A percentile compares a stretch with the other conserved stretches of the same genome.
phyloP scores from a whole-genome alignment of 2,329 filamentous ascomycete genomes.

The Botryotinia convoluta region DNA sequence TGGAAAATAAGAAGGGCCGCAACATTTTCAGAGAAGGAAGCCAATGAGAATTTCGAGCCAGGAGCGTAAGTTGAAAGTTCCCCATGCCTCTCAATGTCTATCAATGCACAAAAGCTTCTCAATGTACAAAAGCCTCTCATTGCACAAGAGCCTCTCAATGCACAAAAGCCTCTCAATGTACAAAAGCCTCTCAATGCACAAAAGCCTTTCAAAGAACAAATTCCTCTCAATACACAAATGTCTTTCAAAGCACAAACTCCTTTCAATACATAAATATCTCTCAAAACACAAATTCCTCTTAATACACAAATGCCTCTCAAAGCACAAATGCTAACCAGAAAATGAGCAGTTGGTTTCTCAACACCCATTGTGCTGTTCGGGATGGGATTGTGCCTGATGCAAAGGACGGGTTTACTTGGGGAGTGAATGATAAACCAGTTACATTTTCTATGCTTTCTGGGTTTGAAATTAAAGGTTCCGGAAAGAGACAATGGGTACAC shows the following conservation, averaged over 20 bases:
- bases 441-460: conserved; percentile 53
- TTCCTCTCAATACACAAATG: conserved; percentile 22
- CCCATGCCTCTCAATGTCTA: background rate
- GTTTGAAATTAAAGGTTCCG: conserved; percentile 45
- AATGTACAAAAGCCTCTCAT: too few relatives aligned
- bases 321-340: conserved; percentile 31
- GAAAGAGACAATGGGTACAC: conserved; percentile 43
- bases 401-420: conserved; percentile 46
- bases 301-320: background rate
- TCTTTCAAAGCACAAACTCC: background rate
- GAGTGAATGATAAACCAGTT: conserved; percentile 44
- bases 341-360: conserved; percentile 55
- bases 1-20: conserved; percentile 23
- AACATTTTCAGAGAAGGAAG: conserved; percentile 25
- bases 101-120: conserved; percentile 24
- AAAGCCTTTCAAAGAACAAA: conserved; percentile 22
- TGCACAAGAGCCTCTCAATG: background rate
- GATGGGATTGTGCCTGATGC: conserved; percentile 53
- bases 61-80: conserved; percentile 52
- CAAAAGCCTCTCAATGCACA: background rate
- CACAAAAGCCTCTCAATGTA: conserved; percentile 18
- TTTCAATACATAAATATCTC: background rate
- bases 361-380: conserved; percentile 53
- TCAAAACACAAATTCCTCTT: too few relatives aligned
- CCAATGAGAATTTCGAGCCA: conserved; percentile 43